These are phyloP conservation scores for Oidiodendron maius DNA, from an alignment of 495 filamentous ascomycete species.

Conservation along the genomic window DNA sequence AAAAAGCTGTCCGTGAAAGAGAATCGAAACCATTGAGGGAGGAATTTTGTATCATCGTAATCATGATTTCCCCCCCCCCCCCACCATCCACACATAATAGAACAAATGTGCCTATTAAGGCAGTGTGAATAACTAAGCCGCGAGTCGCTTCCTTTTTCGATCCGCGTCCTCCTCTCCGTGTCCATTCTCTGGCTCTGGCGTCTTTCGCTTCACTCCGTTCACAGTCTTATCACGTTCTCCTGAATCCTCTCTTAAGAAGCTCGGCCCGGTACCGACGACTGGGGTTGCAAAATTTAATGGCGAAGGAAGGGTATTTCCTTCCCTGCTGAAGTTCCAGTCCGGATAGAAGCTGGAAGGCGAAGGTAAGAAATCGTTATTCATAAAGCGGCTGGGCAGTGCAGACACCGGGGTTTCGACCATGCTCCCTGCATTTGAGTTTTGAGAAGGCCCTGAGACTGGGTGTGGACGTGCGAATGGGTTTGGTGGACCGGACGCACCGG, in stretches of 20 bases:
- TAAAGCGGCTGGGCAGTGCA: conserved; percentile 87
- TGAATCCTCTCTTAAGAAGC: conserved; percentile 57
- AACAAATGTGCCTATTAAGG: too few species aligned
- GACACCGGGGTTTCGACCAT: conserved; percentile 96
- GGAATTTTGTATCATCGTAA: too few species aligned
- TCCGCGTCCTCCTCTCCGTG: conserved; percentile 27
- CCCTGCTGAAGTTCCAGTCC: conserved; percentile 71
- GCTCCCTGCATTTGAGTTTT: conserved; percentile 55
- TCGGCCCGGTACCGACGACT: conserved; percentile 62
- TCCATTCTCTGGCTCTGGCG: conserved; percentile 36
- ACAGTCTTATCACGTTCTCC: conserved; percentile 25
- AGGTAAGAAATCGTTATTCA: conserved; percentile 76
- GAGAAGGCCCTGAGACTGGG: conserved; percentile 55
- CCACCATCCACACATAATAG: too few species aligned
- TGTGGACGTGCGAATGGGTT: conserved; percentile 91
- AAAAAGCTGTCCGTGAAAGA: too few species aligned
- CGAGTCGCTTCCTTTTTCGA: conserved; percentile 43
- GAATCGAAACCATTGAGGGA: too few species aligned
- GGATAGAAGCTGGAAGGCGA: conserved; percentile 88
- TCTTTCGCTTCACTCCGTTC: conserved; percentile 47
- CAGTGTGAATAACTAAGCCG: too few species aligned
- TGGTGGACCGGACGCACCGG: conserved; percentile 85
- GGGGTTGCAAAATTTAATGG: conserved; percentile 91
- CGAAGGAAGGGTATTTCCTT: conserved; percentile 80
- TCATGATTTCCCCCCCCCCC: too few species aligned